These are phyloP conservation scores for Trichoderma sp. DNA, from an alignment of 2,329 filamentous ascomycete species.

Conservation along the genomic window DNA sequence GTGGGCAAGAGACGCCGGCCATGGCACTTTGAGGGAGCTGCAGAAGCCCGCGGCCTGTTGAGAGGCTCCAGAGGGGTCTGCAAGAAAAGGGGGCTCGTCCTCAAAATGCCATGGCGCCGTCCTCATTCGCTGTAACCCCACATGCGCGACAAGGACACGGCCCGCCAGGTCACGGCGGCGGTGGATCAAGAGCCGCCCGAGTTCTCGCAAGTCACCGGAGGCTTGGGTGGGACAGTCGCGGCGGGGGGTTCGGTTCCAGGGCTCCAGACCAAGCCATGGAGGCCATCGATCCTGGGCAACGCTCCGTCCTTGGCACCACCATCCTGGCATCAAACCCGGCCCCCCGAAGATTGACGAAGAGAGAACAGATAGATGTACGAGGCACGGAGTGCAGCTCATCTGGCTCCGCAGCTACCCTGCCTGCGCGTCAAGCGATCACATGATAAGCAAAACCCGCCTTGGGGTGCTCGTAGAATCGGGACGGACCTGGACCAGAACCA, in stretches of 20 bases:
- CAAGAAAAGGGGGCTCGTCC: conserved; percentile 19
- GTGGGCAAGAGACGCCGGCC: conserved; percentile 23
- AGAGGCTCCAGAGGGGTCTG: background rate
- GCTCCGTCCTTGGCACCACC: conserved; percentile 6
- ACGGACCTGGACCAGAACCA: background rate
- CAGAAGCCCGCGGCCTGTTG: background rate
- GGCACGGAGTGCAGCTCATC: background rate
- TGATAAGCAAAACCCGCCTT: background rate
- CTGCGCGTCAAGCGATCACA: conserved; percentile 21
- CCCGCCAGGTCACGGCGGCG: conserved; percentile 27
- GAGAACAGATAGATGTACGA: background rate
- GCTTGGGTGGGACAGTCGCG: conserved; percentile 25
- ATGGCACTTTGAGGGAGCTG: conserved; percentile 16
- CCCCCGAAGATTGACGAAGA: conserved; percentile 22
- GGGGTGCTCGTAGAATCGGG: background rate
- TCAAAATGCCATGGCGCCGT: conserved; percentile 8
- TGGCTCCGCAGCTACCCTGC: background rate
- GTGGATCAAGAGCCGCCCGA: conserved; percentile 27
- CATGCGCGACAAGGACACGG: conserved; percentile 27
- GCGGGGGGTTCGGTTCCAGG: conserved; percentile 26
- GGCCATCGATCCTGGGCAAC: background rate
- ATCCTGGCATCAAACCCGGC: conserved; percentile 16
- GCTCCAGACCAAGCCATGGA: conserved; percentile 6
- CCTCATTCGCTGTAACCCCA: conserved; percentile 26
- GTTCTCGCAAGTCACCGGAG: conserved; percentile 26